Conservation (phyloP, 192 early-diverging fungal species). For the Linnemannia elongata region DNA sequence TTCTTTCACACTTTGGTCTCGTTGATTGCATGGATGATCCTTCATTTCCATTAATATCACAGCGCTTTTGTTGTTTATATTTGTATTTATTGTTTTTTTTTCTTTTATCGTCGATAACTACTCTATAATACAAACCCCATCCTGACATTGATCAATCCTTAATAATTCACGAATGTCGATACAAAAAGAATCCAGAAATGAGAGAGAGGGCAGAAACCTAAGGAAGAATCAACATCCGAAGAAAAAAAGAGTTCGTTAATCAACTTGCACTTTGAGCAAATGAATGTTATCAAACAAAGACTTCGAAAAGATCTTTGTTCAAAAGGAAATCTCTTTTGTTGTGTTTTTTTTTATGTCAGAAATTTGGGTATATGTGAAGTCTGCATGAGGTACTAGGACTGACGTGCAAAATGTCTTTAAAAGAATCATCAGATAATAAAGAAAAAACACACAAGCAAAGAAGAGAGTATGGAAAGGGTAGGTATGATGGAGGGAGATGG, state of each 20-base stretch:
- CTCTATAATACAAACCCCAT: not conserved
- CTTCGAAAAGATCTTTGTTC: not conserved
- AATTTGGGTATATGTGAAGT: slow-evolving; percentile 57
- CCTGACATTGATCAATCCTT: not conserved
- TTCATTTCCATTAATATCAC: no score
- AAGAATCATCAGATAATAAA: slow-evolving; percentile 44
- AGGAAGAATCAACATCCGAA: not conserved
- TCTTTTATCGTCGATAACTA: not conserved
- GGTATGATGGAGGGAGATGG: not conserved
- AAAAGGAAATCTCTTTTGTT: not conserved
- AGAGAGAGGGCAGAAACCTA: not conserved
- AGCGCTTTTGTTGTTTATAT: not conserved
- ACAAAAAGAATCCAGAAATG: not conserved
- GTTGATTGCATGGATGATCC: not conserved
- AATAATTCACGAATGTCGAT: not conserved
- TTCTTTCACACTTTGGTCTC: slow-evolving; percentile 41
- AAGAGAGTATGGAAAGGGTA: not conserved
- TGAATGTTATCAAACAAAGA: not conserved
- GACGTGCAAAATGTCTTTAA: slow-evolving; percentile 57
- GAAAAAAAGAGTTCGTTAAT: not conserved
- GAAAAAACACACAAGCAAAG: not conserved
- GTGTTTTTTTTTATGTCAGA: slow-evolving; percentile 29
- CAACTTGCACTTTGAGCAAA: not conserved
- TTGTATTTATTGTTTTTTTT: not conserved
- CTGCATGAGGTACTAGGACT: slow-evolving; percentile 50